Evolutionary conservation across 352 stramenopile species (phyloP).

Genomic region (Pythium dissotocum): DNA sequence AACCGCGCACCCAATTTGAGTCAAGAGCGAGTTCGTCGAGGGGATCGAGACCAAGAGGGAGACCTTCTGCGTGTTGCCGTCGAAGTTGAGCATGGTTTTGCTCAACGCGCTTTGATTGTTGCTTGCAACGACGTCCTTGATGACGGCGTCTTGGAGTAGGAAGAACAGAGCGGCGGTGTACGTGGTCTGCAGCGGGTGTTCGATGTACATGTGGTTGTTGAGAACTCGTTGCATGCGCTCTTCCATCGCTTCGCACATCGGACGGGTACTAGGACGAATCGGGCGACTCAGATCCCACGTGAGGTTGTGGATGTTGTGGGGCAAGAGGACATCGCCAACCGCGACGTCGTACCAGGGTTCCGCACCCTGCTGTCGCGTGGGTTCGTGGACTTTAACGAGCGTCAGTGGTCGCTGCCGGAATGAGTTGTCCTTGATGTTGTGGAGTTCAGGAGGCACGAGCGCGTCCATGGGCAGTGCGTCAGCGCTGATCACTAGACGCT

Average conservation of each 20-base stretch:
- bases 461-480: neutral
- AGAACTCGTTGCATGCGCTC: neutral
- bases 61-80: neutral
- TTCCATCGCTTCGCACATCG: neutral
- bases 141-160: neutral
- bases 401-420: neutral
- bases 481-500: neutral
- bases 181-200: neutral
- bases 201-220: slow-evolving; percentile 5
- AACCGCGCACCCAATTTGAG: neutral
- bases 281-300: neutral
- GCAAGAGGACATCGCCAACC: neutral
- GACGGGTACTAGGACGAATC: neutral
- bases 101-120: neutral
- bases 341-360: neutral
- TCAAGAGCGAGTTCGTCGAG: neutral
- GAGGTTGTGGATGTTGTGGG: neutral
- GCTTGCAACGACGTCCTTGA: neutral
- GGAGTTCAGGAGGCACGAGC: neutral
- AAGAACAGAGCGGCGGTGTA: slow-evolving; percentile 2
- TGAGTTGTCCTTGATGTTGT: neutral
- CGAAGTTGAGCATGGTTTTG: neutral
- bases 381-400: neutral
- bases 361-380: neutral
- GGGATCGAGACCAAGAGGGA: neutral